Evolutionary conservation across 2,329 filamentous ascomycete species (phyloP).

Genomic region (Lachnellula arida): DNA sequence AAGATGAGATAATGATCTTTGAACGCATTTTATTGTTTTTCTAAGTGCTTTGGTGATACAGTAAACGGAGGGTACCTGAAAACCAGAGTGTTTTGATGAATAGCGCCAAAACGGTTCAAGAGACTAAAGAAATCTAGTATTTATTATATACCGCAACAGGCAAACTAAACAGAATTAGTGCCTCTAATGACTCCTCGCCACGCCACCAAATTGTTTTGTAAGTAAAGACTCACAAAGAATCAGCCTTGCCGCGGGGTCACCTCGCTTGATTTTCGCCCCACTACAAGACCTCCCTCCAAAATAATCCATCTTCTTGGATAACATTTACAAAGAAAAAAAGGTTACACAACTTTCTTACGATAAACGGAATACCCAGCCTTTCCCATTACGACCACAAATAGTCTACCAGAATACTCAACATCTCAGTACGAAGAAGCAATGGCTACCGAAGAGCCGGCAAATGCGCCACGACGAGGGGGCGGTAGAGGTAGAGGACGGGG

Average conservation of each 20-base stretch:
- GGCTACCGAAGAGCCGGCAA: conserved; percentile 24
- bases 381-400: neutral
- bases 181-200: conserved; percentile 2
- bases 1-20: neutral
- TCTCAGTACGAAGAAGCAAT: conserved; percentile 3
- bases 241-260: conserved; percentile 3
- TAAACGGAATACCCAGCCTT: neutral
- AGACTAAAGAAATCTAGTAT: neutral
- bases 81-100: no score
- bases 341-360: neutral
- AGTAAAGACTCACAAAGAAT: neutral
- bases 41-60: neutral
- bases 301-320: neutral
- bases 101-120: no score
- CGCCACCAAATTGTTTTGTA: neutral
- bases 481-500: conserved; percentile 35
- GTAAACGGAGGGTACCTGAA: neutral
- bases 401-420: neutral
- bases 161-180: no score
- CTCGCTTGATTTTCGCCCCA: neutral
- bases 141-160: neutral
- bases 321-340: neutral
- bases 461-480: conserved; percentile 28
- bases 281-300: neutral
- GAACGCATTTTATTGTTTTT: neutral